A percentile compares a stretch with the other conserved stretches of the same genome.
Conservation (phyloP, 2,329 filamentous ascomycete species). For the Curvularia eragrostidis region DNA sequence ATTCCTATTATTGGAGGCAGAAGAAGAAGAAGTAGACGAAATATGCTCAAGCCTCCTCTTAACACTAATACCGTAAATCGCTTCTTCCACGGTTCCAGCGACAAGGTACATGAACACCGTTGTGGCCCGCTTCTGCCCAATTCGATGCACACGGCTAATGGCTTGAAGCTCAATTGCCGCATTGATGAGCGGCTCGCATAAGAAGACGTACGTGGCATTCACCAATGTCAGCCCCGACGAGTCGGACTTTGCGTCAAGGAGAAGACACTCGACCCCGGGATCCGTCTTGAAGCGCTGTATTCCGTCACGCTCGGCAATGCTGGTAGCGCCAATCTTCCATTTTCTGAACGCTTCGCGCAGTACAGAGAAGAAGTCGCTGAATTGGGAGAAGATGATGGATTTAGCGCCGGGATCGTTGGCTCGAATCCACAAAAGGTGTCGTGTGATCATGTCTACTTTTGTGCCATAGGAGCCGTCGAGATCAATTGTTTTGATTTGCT, state of each 20-base stretch:
- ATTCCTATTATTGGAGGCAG: background rate
- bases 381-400: constrained; percentile 93
- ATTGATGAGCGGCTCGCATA: constrained; percentile 93
- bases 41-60: constrained; percentile 80
- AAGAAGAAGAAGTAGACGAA: constrained; percentile 44
- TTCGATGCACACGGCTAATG: constrained; percentile 92
- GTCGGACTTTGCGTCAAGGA: constrained; percentile 88
- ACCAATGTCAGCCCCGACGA: constrained; percentile 89
- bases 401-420: constrained; percentile 86
- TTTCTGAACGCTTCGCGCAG: constrained; percentile 72
- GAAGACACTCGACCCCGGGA: constrained; percentile 76
- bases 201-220: constrained; percentile 90
- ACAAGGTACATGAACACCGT: constrained; percentile 96
- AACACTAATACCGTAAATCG: constrained; percentile 87
- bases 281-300: constrained; percentile 80
- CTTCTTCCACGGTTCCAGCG: constrained; percentile 89
- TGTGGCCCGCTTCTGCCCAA: constrained; percentile 85
- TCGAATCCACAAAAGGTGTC: constrained; percentile 86
- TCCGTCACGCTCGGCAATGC: constrained; percentile 72
- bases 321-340: constrained; percentile 75
- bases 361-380: constrained; percentile 78
- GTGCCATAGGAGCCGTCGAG: constrained; percentile 79
- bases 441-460: constrained; percentile 76
- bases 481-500: constrained; percentile 82
- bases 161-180: constrained; percentile 93